phyloP scores from a whole-genome alignment of 140 eudicot species.

The Senecio squalidus region DNA sequence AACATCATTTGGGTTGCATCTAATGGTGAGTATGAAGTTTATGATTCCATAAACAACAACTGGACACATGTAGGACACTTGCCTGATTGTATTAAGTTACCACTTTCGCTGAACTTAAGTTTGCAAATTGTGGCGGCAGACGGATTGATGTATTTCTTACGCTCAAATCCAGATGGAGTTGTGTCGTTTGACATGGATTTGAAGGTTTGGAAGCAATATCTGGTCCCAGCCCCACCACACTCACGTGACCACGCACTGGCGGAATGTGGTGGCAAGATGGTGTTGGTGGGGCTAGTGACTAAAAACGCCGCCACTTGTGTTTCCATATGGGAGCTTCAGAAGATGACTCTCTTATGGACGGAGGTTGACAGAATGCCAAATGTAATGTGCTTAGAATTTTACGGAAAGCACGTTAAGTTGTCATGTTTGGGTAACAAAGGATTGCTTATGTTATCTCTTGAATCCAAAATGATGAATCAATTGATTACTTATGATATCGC shows the following conservation, averaged over 20 bases:
- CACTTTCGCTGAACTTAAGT: slow-evolving; percentile 51
- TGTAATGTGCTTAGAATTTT: slow-evolving; percentile 92
- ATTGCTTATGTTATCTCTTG: slow-evolving; percentile 76
- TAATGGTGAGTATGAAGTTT: slow-evolving; percentile 79
- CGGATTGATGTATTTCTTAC: slow-evolving; percentile 51
- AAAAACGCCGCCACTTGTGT: slow-evolving; percentile 86
- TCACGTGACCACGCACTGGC: slow-evolving; percentile 64
- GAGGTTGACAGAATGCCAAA: slow-evolving; percentile 99
- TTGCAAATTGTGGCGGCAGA: slow-evolving; percentile 58
- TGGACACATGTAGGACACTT: slow-evolving; percentile 63
- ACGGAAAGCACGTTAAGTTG: slow-evolving; percentile 90
- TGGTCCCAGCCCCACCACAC: slow-evolving; percentile 64
- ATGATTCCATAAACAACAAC: slow-evolving; percentile 47
- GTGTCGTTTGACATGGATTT: slow-evolving; percentile 53
- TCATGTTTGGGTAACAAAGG: slow-evolving; percentile 91
- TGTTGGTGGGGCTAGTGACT: slow-evolving; percentile 85
- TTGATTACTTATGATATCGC: slow-evolving; percentile 60
- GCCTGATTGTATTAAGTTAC: slow-evolving; percentile 62
- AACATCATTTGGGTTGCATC: slow-evolving; percentile 72
- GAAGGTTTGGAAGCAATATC: slow-evolving; percentile 63
- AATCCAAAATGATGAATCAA: slow-evolving; percentile 64
- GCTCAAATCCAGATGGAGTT: slow-evolving; percentile 79
- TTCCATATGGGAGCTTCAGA: slow-evolving; percentile 98
- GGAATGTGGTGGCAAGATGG: slow-evolving; percentile 60
- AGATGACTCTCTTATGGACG: slow-evolving; percentile 97